A percentile compares a stretch with the other conserved stretches of the same genome.
Conservation (phyloP, 176 grass and related monocot genomes). For the Zoysia pacifica region DNA sequence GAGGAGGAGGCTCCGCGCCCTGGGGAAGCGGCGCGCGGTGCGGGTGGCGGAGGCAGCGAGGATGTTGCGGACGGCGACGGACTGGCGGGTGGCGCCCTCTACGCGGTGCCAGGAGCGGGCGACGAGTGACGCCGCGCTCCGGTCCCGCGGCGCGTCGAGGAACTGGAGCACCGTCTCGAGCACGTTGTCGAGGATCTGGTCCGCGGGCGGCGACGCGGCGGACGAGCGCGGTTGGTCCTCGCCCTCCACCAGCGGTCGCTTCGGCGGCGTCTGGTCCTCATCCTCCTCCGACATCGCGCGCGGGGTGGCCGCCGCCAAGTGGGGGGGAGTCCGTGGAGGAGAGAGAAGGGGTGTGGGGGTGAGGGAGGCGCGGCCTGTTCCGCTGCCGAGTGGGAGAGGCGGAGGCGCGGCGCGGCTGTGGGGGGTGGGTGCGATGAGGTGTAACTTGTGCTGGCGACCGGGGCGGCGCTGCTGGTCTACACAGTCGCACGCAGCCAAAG, state of each 20-base stretch:
- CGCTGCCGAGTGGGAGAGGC: not conserved
- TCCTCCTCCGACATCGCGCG: conserved; percentile 66
- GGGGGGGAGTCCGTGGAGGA: not conserved
- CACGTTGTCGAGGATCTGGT: conserved; percentile 93
- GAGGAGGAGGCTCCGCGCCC: conserved; percentile 59
- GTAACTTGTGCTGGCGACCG: conserved; percentile 37
- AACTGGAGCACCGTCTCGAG: conserved; percentile 96
- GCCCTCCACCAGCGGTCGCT: not conserved
- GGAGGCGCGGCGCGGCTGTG: not conserved
- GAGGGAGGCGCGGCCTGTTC: not conserved
- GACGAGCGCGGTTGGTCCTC: conserved; percentile 31
- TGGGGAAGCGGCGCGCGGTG: conserved; percentile 66
- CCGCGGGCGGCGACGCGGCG: conserved; percentile 55
- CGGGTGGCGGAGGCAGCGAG: conserved; percentile 70
- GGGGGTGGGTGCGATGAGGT: conserved; percentile 26
- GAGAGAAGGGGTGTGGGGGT: not conserved
- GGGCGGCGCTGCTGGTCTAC: not conserved
- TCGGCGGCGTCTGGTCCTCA: conserved; percentile 52
- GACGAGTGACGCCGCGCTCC: conserved; percentile 74
- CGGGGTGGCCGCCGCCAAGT: not conserved
- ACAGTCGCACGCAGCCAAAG: not conserved
- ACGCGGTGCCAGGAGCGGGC: conserved; percentile 80
- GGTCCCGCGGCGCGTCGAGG: conserved; percentile 62
- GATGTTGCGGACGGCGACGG: conserved; percentile 79
- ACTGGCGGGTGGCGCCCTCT: conserved; percentile 64